Percentiles rank a stretch among this genome's conserved stretches.
These are phyloP conservation scores for Penicillium hesseltinei DNA, from an alignment of 2,329 filamentous ascomycete species.

Conservation along the genomic window DNA sequence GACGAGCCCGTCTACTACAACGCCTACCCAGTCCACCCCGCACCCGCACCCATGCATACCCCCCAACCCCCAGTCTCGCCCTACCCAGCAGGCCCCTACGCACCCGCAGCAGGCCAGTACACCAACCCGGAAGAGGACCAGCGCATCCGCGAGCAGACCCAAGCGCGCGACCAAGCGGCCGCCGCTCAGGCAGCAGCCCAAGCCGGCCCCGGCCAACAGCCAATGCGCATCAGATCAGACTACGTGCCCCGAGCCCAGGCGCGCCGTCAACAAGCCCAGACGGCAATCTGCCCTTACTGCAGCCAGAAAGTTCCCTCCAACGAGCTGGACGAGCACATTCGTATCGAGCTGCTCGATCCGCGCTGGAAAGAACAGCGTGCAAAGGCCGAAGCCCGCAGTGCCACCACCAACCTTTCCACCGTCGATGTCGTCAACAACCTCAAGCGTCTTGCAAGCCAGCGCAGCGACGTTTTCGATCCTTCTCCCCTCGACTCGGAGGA, in stretches of 20 bases:
- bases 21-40: constrained; percentile 44
- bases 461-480: constrained; percentile 79
- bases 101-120: constrained; percentile 32
- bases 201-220: constrained; percentile 53
- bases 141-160: constrained; percentile 59
- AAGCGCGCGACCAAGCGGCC: constrained; percentile 62
- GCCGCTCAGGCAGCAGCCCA: constrained; percentile 77
- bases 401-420: constrained; percentile 82
- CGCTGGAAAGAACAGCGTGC: constrained; percentile 94
- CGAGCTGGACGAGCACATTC: constrained; percentile 89
- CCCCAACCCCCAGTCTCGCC: constrained; percentile 33
- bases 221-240: constrained; percentile 90
- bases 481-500: constrained; percentile 64
- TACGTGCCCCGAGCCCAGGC: constrained; percentile 83
- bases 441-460: constrained; percentile 87
- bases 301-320: constrained; percentile 82
- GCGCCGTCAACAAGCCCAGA: constrained; percentile 61
- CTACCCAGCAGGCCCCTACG: constrained; percentile 28
- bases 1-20: constrained; percentile 55
- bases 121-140: constrained; percentile 57
- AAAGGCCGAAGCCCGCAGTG: constrained; percentile 78
- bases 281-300: constrained; percentile 85
- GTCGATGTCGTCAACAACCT: constrained; percentile 89
- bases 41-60: constrained; percentile 36
- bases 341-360: constrained; percentile 90